Evolutionary conservation across 805 yeast genomes (phyloP), one percentile per base, ranked within the genome.

Genomic region (Metschnikowia hibisci): DNA sequence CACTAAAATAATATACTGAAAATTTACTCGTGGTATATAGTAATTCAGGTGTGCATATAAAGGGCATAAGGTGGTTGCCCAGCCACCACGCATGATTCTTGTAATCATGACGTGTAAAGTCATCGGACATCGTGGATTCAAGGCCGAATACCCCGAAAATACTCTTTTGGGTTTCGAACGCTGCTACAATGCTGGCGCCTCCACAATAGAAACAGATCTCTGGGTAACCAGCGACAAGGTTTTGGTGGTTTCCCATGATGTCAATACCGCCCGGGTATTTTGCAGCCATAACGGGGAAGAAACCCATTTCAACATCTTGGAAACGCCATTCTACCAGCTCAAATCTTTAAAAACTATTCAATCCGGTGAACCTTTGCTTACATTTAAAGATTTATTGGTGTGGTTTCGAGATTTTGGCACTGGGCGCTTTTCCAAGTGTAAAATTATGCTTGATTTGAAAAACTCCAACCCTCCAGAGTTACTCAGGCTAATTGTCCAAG

Each of bases 121-220:
- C 8, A 61, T 62, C 6, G 76, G 76, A 37, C 76, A 70, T 46
- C 59, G 76, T 39, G 76, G 76, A 0, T 70, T 64, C 52, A 70
- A 70, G 45, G 71, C 62, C 29, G 54, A 60, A 35, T 64, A 61
- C 43, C 59, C 71, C 4, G 76, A 70, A 48, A 70, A 70, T 50
- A 67, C 74, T 8, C 16, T 70, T 14, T 14, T 39, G 5, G 74
- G 74, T 6, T 70, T 70, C 48, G 50, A 52, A 14, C 57, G 63
- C 37, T 68, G 74, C 45, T 68, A 46, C 45, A 58, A 57, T 12
- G 37, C 64, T 14, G 74, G 73, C 6, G 74, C 73, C 29, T 60
- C 65, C 18, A 51, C 55, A 6, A 56, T 70, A 33, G 76, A 70
- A 43, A 70, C 76, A n/a, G 76, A 70, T 49, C 55, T 68, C 35